Conservation (phyloP, 2,329 filamentous ascomycete species). For the Colletotrichum falcatum region DNA sequence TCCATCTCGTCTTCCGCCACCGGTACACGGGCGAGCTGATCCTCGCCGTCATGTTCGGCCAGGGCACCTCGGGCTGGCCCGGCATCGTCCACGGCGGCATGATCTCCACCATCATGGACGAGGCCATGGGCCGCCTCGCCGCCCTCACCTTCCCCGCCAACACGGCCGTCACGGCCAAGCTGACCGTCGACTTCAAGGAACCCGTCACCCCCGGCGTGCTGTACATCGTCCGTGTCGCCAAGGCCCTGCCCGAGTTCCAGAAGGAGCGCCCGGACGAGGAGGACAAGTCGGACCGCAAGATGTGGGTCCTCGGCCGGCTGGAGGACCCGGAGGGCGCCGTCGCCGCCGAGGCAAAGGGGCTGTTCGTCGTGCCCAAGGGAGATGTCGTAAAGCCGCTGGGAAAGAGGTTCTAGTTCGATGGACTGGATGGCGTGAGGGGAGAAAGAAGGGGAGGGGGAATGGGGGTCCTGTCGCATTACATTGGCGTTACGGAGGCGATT, state of each 20-base stretch:
- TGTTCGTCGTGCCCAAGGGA: conserved; percentile 42
- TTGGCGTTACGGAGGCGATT: conserved; percentile 5
- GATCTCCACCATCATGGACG: conserved; percentile 52
- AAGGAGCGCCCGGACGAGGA: conserved; percentile 10
- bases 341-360: conserved; percentile 28
- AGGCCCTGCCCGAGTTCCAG: conserved; percentile 30
- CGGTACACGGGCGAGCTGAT: conserved; percentile 45
- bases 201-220: conserved; percentile 23
- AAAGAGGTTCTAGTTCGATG: conserved; percentile 19
- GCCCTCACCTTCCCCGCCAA: conserved; percentile 22
- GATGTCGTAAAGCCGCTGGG: conserved; percentile 20
- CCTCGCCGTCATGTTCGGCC: conserved; percentile 50
- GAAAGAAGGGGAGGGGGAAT: background rate
- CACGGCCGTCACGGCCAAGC: conserved; percentile 38
- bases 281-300: conserved; percentile 38
- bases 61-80: conserved; percentile 50
- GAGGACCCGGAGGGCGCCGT: conserved; percentile 16
- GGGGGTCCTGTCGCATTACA: background rate
- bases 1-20: conserved; percentile 52
- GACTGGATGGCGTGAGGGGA: background rate
- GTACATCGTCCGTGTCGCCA: conserved; percentile 33
- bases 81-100: conserved; percentile 54
- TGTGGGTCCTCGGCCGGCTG: conserved; percentile 38
- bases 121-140: conserved; percentile 49
- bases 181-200: conserved; percentile 30